Evolutionary conservation across 2,329 filamentous ascomycete species (phyloP).

Genomic region (Pestalotiopsis sp.): DNA sequence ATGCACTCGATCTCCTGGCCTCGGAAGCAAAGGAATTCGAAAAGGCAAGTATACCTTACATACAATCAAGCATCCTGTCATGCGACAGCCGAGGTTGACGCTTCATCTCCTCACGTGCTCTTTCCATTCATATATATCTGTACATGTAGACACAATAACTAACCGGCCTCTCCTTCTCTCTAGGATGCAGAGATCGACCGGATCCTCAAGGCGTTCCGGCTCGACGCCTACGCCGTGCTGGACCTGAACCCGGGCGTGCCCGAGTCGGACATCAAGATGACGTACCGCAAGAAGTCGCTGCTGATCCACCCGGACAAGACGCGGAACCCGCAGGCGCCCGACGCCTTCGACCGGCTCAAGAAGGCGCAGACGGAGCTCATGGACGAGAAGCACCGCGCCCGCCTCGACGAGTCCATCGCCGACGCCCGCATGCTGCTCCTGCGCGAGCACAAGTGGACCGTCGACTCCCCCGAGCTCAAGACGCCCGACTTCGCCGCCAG

Average conservation of each 20-base stretch:
- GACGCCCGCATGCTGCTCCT: conserved; percentile 95
- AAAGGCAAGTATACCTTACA: conserved; percentile 62
- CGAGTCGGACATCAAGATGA: conserved; percentile 92
- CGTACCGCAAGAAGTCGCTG: conserved; percentile 96
- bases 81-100: background rate
- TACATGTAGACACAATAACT: background rate
- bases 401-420: conserved; percentile 91
- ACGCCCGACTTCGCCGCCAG: conserved; percentile 79
- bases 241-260: conserved; percentile 94
- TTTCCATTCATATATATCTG: background rate
- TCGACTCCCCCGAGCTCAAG: conserved; percentile 84
- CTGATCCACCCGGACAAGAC: conserved; percentile 99
- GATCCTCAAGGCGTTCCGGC: conserved; percentile 86
- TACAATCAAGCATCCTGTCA: background rate
- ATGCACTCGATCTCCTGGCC: conserved; percentile 80
- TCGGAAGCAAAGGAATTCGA: conserved; percentile 87
- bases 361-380: conserved; percentile 90
- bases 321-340: conserved; percentile 83
- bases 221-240: conserved; percentile 83
- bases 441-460: conserved; percentile 89
- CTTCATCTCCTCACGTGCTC: background rate
- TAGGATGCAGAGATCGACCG: conserved; percentile 95
- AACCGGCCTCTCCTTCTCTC: background rate
- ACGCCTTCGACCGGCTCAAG: conserved; percentile 94
- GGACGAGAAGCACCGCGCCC: conserved; percentile 88